Evolutionary conservation across 2,329 filamentous ascomycete species (phyloP).

Genomic region (Conoideocrella luteorostrata): DNA sequence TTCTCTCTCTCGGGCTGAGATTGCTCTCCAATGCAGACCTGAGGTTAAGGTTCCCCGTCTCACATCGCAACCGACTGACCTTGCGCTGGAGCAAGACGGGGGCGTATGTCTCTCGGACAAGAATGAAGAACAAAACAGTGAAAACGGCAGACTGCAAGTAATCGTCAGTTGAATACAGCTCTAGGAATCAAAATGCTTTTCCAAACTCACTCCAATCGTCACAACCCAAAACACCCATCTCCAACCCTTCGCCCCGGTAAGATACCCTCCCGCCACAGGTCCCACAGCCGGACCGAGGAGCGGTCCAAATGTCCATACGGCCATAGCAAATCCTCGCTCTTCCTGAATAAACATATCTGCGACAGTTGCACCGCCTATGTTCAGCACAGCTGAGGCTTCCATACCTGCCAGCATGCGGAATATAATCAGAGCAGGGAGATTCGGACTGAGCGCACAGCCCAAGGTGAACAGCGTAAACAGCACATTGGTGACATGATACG

Average conservation of each 20-base stretch:
- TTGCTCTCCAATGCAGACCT: too few species aligned
- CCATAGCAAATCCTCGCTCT: not conserved
- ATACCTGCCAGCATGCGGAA: not conserved
- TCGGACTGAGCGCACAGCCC: not conserved
- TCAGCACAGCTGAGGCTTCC: not conserved
- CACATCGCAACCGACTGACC: too few species aligned
- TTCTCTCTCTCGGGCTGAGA: too few species aligned
- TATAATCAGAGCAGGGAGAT: not conserved
- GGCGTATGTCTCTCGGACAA: too few species aligned
- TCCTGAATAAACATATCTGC: not conserved
- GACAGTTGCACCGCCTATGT: not conserved
- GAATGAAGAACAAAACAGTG: too few species aligned
- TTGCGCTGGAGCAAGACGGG: too few species aligned
- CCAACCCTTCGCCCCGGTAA: slow-evolving; percentile 44
- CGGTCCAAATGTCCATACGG: slow-evolving; percentile 46
- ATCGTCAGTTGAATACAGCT: too few species aligned
- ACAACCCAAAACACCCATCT: slow-evolving; percentile 43
- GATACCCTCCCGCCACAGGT: slow-evolving; percentile 42
- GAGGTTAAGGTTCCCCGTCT: too few species aligned
- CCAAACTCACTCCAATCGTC: too few species aligned
- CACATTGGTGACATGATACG: not conserved
- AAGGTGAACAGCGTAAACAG: not conserved
- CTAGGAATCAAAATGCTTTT: too few species aligned
- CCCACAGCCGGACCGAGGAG: slow-evolving; percentile 48
- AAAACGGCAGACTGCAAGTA: too few species aligned